phyloP scores from a whole-genome alignment of 371 early-diverging fungal species.

The Syncephalastrum racemosum region DNA sequence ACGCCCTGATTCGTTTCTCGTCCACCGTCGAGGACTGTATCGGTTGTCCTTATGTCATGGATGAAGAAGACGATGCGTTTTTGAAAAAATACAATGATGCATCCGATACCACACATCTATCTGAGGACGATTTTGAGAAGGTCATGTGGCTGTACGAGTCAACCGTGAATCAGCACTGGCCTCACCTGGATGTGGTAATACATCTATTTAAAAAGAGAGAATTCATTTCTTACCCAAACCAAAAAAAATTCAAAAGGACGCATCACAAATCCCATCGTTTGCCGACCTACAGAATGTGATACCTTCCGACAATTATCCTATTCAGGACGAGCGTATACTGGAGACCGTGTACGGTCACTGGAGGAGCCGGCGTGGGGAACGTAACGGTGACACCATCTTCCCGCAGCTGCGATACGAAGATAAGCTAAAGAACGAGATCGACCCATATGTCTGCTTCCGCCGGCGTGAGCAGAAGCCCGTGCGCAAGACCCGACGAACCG shows the following conservation, averaged over 20 bases:
- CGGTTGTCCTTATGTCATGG: conserved; percentile 88
- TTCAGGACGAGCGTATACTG: conserved; percentile 1
- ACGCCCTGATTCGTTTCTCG: conserved; percentile 79
- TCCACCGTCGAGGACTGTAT: conserved; percentile 83
- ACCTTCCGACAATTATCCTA: conserved; percentile 19
- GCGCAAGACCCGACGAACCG: conserved; percentile 88
- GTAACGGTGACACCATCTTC: conserved; percentile 58
- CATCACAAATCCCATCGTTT: conserved; percentile 44
- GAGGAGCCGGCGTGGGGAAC: conserved; percentile 28
- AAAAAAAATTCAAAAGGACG: conserved; percentile 32
- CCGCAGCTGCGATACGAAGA: conserved; percentile 70
- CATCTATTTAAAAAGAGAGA: background rate
- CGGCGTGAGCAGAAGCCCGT: conserved; percentile 85
- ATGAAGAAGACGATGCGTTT: conserved; percentile 83
- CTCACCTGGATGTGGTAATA: conserved; percentile 55
- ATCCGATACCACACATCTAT: conserved; percentile 30
- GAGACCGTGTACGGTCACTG: conserved; percentile 37
- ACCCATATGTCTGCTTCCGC: conserved; percentile 97
- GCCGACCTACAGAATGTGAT: conserved; percentile 35
- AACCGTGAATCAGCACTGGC: conserved; percentile 52
- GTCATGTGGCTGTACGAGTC: conserved; percentile 80
- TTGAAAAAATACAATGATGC: conserved; percentile 53
- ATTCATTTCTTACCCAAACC: too few species aligned
- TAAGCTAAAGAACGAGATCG: conserved; percentile 67
- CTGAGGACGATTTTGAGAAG: conserved; percentile 78